phyloP scores from a whole-genome alignment of 2,329 filamentous ascomycete genomes.

The Colletotrichum tropicale region DNA sequence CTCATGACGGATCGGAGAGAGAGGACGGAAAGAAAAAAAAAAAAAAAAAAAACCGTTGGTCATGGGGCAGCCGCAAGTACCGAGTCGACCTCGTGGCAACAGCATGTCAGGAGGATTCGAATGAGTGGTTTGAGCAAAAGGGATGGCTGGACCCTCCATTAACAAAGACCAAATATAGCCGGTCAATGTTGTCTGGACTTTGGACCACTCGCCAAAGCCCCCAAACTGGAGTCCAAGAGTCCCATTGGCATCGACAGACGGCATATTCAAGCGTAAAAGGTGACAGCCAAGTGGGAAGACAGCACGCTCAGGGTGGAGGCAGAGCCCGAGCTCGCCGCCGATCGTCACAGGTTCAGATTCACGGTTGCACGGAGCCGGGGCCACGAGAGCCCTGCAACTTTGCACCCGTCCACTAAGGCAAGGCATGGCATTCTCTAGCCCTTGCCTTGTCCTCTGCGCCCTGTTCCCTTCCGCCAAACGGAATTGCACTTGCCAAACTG shows the following conservation, averaged over 20 bases:
- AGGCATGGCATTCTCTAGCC: neutral
- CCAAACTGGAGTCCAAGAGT: neutral
- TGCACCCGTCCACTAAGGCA: neutral
- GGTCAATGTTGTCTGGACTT: neutral
- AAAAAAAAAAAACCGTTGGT: neutral
- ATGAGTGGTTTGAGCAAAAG: neutral
- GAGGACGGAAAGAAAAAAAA: too few species aligned
- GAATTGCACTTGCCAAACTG: neutral
- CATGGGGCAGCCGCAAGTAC: neutral
- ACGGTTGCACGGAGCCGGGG: slow-evolving; percentile 9
- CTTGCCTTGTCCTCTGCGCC: neutral
- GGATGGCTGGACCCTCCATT: neutral
- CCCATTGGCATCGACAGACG: neutral
- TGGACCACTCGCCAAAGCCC: neutral
- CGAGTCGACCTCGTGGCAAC: slow-evolving; percentile 2
- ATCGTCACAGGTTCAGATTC: slow-evolving; percentile 14
- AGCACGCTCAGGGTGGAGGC: neutral
- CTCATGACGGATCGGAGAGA: neutral
- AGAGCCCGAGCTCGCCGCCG: slow-evolving; percentile 7
- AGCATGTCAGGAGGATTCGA: neutral
- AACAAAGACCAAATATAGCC: neutral
- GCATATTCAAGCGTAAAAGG: neutral
- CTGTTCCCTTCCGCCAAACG: neutral
- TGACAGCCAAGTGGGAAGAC: neutral
- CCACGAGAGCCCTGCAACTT: slow-evolving; percentile 3